A percentile compares a stretch with the other conserved stretches of the same genome.
Conservation (phyloP, 805 yeast species). For the Tetrapisispora iriomotensis region DNA sequence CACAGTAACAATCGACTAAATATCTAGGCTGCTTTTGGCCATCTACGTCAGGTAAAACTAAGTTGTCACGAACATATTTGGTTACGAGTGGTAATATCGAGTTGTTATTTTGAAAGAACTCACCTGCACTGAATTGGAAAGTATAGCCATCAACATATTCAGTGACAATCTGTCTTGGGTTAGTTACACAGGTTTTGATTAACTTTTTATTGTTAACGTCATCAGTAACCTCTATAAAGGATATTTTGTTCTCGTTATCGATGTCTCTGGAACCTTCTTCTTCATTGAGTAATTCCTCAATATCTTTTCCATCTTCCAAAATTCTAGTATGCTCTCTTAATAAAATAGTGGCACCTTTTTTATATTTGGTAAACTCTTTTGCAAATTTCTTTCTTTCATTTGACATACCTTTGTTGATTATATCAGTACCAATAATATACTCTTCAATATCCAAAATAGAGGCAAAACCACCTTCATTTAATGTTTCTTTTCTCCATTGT, state of each 20-base stretch:
- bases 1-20: constrained; percentile 92
- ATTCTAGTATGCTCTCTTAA: constrained; percentile 66
- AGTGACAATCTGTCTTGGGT: constrained; percentile 66
- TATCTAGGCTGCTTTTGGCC: constrained; percentile 40
- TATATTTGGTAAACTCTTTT: constrained; percentile 37
- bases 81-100: constrained; percentile 81
- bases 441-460: constrained; percentile 85
- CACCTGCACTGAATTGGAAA: constrained; percentile 88
- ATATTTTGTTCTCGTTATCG: constrained; percentile 28
- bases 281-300: constrained; percentile 28
- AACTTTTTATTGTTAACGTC: constrained; percentile 26
- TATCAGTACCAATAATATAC: constrained; percentile 78
- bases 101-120: constrained; percentile 93
- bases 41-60: constrained; percentile 39
- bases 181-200: constrained; percentile 67
- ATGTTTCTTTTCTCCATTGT: constrained; percentile 43
- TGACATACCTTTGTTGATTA: constrained; percentile 62
- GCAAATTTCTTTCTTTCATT: constrained; percentile 55
- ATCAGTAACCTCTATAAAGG: constrained; percentile 28
- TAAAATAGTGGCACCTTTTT: constrained; percentile 79
- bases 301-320: constrained; percentile 16
- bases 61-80: constrained; percentile 64
- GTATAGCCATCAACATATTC: constrained; percentile 67
- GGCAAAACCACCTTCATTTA: constrained; percentile 46
- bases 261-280: constrained; percentile 39